Evolutionary conservation across 257 asterid species (phyloP), one percentile per base, ranked within the genome.

Genomic region (Apocynum venetum): DNA sequence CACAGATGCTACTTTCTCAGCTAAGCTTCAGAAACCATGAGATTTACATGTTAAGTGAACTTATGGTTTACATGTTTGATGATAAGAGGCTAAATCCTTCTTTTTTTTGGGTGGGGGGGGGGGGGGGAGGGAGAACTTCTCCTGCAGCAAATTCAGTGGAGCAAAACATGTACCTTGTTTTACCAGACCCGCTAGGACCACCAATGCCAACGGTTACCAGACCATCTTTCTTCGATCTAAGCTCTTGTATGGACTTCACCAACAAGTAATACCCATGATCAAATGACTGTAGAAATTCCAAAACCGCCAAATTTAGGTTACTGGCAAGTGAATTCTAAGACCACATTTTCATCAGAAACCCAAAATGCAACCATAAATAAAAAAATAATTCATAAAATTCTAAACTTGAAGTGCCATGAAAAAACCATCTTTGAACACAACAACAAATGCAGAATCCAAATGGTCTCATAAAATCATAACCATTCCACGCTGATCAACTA

Each of bases 171-270:
- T 70, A 93, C 99, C 99, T 96, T 20, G 99, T 83, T 88, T 96
- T 96, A 49, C 99, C 99, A 31, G 99, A 96, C 66, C 99, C 99
- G 81, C 96, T 90, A 57, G 99, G 99, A 74, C 99, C 99, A 78
- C 99, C 99, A 48, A 96, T 90, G 25, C 98, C 99, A 77, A 96
- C 91, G 53, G 96, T 93, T 74, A 96, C 98, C 76, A 90, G 80
- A 66, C 96, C 96, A 15, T 86, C 95, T 82, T 93, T 96, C 92
- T 96, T 96, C 51, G 97, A 88, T 76, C 99, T 91, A 65, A 96
- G 95, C 77, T 96, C 98, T 91, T 96, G 98, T 77, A 93, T 85
- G 74, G 99, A 93, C 89, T 93, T 96, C 72, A 96, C 97, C 90
- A 96, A 77, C 89, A 93, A 88, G 92, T 90, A 93, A 85, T 91